Conservation (phyloP, 2,329 filamentous ascomycete species). For the Monilinia vaccinii-corymbosi region DNA sequence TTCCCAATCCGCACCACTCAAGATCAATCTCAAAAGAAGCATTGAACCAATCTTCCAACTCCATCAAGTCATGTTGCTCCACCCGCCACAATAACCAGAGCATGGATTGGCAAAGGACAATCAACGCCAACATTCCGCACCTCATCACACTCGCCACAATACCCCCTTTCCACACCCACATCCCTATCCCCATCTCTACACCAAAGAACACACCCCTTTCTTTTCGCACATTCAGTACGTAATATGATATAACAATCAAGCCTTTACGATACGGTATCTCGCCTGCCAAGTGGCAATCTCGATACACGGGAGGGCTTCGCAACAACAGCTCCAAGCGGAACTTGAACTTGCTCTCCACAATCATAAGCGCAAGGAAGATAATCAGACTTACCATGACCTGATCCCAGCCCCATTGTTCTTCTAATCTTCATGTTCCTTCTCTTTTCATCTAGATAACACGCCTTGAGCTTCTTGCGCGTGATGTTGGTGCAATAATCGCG, state of each 20-base stretch:
- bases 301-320: not conserved
- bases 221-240: slow-evolving; percentile 9
- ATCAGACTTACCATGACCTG: slow-evolving; percentile 6
- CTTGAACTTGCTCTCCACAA: not conserved
- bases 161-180: not conserved
- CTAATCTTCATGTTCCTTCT: slow-evolving; percentile 5
- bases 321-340: not conserved
- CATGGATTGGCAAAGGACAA: slow-evolving; percentile 6
- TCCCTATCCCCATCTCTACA: not conserved
- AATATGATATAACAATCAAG: not conserved
- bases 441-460: slow-evolving; percentile 9
- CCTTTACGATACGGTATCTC: slow-evolving; percentile 2
- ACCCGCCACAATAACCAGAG: slow-evolving; percentile 5
- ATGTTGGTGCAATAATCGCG: slow-evolving; percentile 6
- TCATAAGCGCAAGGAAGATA: slow-evolving; percentile 6
- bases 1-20: not conserved
- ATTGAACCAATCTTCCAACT: not conserved
- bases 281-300: slow-evolving; percentile 1
- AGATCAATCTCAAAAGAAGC: not conserved
- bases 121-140: slow-evolving; percentile 1
- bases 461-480: slow-evolving; percentile 8
- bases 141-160: not conserved
- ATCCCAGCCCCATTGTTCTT: not conserved
- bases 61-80: not conserved
- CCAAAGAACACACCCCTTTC: not conserved